A percentile compares a stretch with the other conserved stretches of the same genome.
phyloP scores from a whole-genome alignment of 192 early-diverging fungal species.

The Gryganskiella cystojenkinii region DNA sequence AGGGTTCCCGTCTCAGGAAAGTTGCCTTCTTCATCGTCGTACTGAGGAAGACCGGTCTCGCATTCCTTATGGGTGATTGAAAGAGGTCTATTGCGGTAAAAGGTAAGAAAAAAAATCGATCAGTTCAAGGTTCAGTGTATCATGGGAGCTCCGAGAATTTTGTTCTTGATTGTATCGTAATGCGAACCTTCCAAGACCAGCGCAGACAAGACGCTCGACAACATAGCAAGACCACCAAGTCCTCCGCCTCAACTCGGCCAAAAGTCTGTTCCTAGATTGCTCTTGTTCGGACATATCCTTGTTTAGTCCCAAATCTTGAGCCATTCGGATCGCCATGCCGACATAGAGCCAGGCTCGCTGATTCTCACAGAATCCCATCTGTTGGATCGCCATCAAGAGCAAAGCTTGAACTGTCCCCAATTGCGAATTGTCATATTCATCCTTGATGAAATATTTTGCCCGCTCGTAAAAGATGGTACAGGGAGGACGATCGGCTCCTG shows the following conservation, averaged over 20 bases:
- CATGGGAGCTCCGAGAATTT: no score
- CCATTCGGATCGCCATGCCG: conserved; percentile 76
- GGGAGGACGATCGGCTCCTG: conserved; percentile 55
- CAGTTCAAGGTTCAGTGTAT: no score
- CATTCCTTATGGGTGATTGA: conserved; percentile 62
- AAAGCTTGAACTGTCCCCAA: conserved; percentile 73
- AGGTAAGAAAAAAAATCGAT: conserved; percentile 23
- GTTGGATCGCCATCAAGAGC: conserved; percentile 73
- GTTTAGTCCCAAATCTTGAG: conserved; percentile 78
- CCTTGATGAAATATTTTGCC: conserved; percentile 75
- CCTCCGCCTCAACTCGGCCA: conserved; percentile 66
- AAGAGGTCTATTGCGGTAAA: conserved; percentile 63
- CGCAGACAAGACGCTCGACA: conserved; percentile 73
- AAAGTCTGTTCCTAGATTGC: conserved; percentile 62
- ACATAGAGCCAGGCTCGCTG: conserved; percentile 78
- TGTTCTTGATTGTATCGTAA: no score
- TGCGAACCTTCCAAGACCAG: conserved; percentile 73
- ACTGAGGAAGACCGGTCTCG: conserved; percentile 61
- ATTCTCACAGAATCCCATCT: conserved; percentile 74
- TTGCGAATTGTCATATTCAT: conserved; percentile 69
- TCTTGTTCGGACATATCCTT: conserved; percentile 60
- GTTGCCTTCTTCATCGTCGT: conserved; percentile 26
- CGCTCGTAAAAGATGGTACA: conserved; percentile 70
- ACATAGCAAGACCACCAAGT: conserved; percentile 87
- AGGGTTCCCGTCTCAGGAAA: neutral